Percentiles rank a stretch among this genome's conserved stretches.
Evolutionary conservation across 108 stramenopile genomes (phyloP).

Genomic region (Schizochytrium sp.): DNA sequence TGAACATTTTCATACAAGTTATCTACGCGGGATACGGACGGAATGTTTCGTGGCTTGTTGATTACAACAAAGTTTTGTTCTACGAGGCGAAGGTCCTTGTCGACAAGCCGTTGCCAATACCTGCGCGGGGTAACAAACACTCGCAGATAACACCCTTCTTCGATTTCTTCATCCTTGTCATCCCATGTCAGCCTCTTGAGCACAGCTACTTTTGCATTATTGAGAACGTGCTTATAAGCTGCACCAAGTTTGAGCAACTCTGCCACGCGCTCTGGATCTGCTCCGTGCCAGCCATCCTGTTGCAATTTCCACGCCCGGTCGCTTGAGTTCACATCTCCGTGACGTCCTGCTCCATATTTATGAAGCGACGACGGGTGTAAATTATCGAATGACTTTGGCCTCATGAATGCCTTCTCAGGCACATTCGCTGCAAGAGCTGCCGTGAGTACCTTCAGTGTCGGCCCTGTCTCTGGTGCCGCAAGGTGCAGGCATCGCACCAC

Average conservation of each 20-base stretch:
- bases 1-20: conserved; percentile 24
- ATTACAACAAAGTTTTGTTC: conserved; percentile 17
- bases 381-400: conserved; percentile 16
- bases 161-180: conserved; percentile 25
- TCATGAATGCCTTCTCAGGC: conserved; percentile 36
- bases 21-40: conserved; percentile 11
- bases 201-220: conserved; percentile 21
- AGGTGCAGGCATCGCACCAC: conserved; percentile 40
- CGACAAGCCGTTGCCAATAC: background rate
- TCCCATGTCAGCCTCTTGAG: conserved; percentile 35
- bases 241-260: conserved; percentile 1
- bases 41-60: conserved; percentile 23
- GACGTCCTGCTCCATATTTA: conserved; percentile 13
- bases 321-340: background rate
- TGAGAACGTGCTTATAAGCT: conserved; percentile 51
- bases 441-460: background rate
- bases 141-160: conserved; percentile 50
- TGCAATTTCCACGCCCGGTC: conserved; percentile 40
- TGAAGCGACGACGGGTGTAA: conserved; percentile 41
- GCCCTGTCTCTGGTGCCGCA: conserved; percentile 24
- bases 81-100: background rate
- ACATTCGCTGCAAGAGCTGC: conserved; percentile 16
- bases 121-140: conserved; percentile 5
- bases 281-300: conserved; percentile 34
- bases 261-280: background rate